Evolutionary conservation across 768 basidiomycete species (phyloP).

Genomic region (Chiua virens): DNA sequence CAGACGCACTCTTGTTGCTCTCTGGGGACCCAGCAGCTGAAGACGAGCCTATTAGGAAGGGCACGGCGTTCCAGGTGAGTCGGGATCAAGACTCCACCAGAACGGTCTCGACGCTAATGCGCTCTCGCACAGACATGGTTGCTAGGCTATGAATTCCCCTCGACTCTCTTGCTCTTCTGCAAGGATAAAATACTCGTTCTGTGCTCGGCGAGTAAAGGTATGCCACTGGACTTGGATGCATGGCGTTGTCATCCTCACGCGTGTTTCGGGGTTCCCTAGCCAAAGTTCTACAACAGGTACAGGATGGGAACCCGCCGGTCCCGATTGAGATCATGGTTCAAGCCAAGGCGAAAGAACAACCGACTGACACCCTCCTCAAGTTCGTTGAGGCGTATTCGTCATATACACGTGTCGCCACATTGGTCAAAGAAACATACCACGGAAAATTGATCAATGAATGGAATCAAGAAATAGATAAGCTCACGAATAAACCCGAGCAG

Average conservation of each 20-base stretch:
- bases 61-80: constrained; percentile 86
- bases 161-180: constrained; percentile 83
- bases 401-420: constrained; percentile 64
- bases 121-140: constrained; percentile 76
- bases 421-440: constrained; percentile 79
- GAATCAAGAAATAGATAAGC: constrained; percentile 60
- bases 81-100: no score
- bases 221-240: constrained; percentile 6
- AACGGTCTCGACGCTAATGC: neutral
- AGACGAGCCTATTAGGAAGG: constrained; percentile 89
- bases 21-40: constrained; percentile 81
- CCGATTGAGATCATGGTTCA: constrained; percentile 76
- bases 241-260: constrained; percentile 10
- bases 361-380: constrained; percentile 71
- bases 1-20: constrained; percentile 67
- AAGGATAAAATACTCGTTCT: constrained; percentile 75
- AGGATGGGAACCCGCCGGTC: constrained; percentile 52
- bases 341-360: constrained; percentile 76
- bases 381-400: constrained; percentile 64
- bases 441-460: constrained; percentile 91
- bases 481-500: constrained; percentile 63
- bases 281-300: constrained; percentile 81
- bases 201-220: constrained; percentile 89
- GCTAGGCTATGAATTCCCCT: constrained; percentile 96
- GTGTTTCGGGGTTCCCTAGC: constrained; percentile 47